Evolutionary conservation across 345 rosid genomes (phyloP).

Genomic region (Heritiera fomes): DNA sequence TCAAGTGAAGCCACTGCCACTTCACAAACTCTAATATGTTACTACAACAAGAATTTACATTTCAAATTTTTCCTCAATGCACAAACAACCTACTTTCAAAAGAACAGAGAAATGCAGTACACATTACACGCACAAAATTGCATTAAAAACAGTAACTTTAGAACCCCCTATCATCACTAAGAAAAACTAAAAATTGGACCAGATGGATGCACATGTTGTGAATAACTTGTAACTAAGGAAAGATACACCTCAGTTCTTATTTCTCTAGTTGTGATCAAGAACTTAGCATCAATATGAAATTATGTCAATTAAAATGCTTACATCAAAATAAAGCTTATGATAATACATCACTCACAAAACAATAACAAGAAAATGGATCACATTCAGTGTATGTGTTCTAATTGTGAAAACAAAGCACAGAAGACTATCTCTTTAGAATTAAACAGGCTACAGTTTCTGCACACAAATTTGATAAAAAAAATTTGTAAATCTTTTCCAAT

Average conservation of each 20-base stretch:
- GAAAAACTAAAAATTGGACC: neutral
- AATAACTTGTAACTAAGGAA: neutral
- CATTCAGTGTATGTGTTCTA: neutral
- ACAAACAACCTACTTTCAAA: neutral
- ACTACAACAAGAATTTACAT: neutral
- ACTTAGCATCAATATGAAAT: neutral
- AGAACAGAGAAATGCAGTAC: neutral
- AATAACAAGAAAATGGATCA: neutral
- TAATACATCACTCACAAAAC: neutral
- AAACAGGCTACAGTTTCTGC: neutral
- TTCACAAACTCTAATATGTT: neutral
- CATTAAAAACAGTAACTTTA: neutral
- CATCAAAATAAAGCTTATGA: neutral
- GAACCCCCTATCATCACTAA: neutral
- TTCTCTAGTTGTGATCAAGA: neutral
- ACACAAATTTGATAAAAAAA: neutral
- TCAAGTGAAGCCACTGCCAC: neutral
- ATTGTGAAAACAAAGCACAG: constrained; percentile 5
- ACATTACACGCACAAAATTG: neutral
- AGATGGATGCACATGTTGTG: neutral
- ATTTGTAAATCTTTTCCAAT: neutral
- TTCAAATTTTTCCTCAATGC: neutral
- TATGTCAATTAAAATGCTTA: neutral
- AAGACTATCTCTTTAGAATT: neutral
- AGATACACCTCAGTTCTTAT: neutral